Evolutionary conservation across 331 rosid species (phyloP).

Genomic region (Quercus phellos): DNA sequence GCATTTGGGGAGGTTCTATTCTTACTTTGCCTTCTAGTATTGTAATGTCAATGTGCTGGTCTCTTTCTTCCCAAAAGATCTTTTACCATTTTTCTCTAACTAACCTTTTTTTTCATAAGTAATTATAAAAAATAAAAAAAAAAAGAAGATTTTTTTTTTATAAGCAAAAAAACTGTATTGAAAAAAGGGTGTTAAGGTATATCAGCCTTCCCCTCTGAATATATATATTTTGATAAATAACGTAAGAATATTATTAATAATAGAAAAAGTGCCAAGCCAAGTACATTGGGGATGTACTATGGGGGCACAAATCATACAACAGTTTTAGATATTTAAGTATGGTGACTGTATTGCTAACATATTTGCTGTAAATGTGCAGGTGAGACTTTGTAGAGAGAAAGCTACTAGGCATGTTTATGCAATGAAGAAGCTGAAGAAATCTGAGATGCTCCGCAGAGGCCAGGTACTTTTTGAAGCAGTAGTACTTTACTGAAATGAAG

Average conservation of each 20-base stretch:
- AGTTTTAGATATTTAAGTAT: no score
- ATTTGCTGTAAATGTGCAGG: constrained; percentile 33
- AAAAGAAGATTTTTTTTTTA: not conserved
- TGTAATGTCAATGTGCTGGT: constrained; percentile 34
- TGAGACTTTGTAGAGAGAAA: constrained; percentile 88
- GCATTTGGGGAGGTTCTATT: constrained; percentile 94
- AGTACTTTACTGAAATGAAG: not conserved
- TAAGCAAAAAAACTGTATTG: not conserved
- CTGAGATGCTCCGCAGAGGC: constrained; percentile 99
- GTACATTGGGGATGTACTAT: no score
- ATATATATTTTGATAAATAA: no score
- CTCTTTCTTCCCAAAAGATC: constrained; percentile 36
- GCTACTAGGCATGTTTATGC: constrained; percentile 92
- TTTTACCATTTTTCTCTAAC: not conserved
- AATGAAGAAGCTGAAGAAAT: constrained; percentile 98
- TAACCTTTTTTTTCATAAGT: no score
- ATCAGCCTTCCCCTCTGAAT: no score
- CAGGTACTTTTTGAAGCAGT: constrained; percentile 42
- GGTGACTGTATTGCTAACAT: not conserved
- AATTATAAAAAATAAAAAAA: no score
- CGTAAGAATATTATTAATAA: no score
- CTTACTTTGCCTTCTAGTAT: constrained; percentile 39
- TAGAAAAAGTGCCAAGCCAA: no score
- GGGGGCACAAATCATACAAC: no score
- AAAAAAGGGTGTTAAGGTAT: not conserved